Evolutionary conservation across 108 stramenopile species (phyloP), one percentile per base, ranked within the genome.

Genomic region (Cyclotella baltica): DNA sequence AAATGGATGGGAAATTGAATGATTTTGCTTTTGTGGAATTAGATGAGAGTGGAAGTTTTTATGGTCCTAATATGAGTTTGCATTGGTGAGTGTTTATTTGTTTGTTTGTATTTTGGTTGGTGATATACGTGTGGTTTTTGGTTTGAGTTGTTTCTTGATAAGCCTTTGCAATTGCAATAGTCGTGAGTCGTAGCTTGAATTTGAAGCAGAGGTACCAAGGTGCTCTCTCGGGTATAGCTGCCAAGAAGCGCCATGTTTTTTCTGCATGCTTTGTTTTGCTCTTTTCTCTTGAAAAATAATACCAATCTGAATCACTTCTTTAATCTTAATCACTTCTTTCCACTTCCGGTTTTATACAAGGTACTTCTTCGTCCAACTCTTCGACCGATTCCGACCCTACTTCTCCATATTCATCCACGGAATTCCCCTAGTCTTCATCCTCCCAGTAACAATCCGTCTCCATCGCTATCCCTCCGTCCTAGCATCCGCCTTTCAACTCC

Each of bases 331-430:
- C 47, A n/a, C 2, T 4, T 65, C 1, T 43, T 22, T 34, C 22
- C n/a, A 58, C n/a, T 30, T 38, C 18, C 16, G 20, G 50, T 16
- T 58, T 25, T 37, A 3, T 57, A 51, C 19, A 27, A 77, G 76
- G 76, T 95, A 95, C 75, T 81, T 92, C 30, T 69, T 80, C 35
- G 92, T 95, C 48, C 89, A 95, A 84, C 66, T 89, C 33, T 95
- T 95, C 81, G 88, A 80, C 57, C 82, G 92, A 52, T 93, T 92
- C 59, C 85, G 85, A 20, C 72, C 70, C 3, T 95, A 92, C 76
- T 93, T 91, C 72, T 58, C 68, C 20, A 37, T 84, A 9, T 69
- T 93, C 18, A 52, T 92, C 10, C 55, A 56, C 23, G 81, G 81
- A 10, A 27, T 92, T 19, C 92, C 89, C 13, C 87, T 70, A 40